phyloP scores from a whole-genome alignment of 208 protist genomes.

The Trypanosoma grayi region DNA sequence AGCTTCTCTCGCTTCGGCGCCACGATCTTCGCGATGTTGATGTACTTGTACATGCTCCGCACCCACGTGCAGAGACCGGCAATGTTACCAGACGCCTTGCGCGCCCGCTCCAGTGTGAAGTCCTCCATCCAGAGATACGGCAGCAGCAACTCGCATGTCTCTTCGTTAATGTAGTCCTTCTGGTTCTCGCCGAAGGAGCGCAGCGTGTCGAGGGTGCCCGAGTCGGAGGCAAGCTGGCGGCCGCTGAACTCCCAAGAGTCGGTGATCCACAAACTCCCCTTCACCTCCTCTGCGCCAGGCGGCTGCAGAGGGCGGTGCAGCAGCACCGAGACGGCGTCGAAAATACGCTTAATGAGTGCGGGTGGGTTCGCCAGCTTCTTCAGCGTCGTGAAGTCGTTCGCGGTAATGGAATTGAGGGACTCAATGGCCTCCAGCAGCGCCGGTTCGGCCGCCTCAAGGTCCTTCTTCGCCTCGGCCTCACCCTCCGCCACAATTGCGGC shows the following conservation, averaged over 20 bases:
- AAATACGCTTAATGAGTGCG: slow-evolving; percentile 96
- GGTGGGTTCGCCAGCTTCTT: slow-evolving; percentile 96
- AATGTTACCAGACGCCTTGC: slow-evolving; percentile 90
- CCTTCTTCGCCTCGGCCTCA: slow-evolving; percentile 95
- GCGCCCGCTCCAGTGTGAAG: slow-evolving; percentile 94
- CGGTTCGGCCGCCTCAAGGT: slow-evolving; percentile 93
- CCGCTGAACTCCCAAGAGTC: slow-evolving; percentile 91
- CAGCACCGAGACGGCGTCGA: slow-evolving; percentile 97
- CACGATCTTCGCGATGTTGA: slow-evolving; percentile 96
- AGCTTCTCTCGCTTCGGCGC: slow-evolving; percentile 95
- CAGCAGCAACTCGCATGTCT: slow-evolving; percentile 97
- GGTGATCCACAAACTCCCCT: slow-evolving; percentile 85
- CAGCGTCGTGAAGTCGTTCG: slow-evolving; percentile 93
- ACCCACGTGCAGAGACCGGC: slow-evolving; percentile 96
- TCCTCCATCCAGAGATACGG: slow-evolving; percentile 96
- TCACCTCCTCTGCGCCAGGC: slow-evolving; percentile 76
- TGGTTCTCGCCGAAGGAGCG: slow-evolving; percentile 83
- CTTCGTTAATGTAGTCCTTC: slow-evolving; percentile 98
- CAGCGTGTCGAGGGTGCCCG: slow-evolving; percentile 68
- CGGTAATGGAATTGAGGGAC: slow-evolving; percentile 92
- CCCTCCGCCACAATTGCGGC: slow-evolving; percentile 86
- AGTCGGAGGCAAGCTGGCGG: slow-evolving; percentile 77
- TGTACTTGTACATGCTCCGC: slow-evolving; percentile 96
- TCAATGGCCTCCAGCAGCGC: slow-evolving; percentile 93
- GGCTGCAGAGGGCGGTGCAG: slow-evolving; percentile 76